phyloP scores from a whole-genome alignment of 495 filamentous ascomycete species.

The Trichoderma virens region DNA sequence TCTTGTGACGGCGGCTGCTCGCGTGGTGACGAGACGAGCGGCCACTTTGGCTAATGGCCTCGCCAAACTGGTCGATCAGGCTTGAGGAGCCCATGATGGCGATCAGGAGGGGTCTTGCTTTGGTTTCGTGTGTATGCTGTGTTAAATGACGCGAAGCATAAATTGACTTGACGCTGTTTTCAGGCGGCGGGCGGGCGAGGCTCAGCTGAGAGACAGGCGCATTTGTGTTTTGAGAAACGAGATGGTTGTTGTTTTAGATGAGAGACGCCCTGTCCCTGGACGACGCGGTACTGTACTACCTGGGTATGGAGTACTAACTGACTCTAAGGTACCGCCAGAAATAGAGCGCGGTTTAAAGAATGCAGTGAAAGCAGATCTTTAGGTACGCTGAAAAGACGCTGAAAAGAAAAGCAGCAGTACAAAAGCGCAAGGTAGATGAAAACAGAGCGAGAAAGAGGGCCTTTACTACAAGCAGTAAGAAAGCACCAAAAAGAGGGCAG shows the following conservation, averaged over 20 bases:
- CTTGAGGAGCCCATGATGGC: constrained; percentile 1
- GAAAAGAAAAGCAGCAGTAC: not conserved
- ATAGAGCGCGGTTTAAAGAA: too few relatives aligned
- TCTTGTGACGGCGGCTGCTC: constrained; percentile 3
- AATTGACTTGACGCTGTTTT: not conserved
- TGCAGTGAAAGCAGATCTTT: too few relatives aligned
- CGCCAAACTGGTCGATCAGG: not conserved
- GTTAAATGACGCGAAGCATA: not conserved
- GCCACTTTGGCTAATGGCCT: constrained; percentile 1
- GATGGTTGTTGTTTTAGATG: too few relatives aligned
- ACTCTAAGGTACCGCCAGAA: too few relatives aligned
- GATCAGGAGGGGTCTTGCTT: not conserved
- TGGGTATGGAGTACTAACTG: too few relatives aligned
- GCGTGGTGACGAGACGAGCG: constrained; percentile 4
- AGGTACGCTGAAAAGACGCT: too few relatives aligned
- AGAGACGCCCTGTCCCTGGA: too few relatives aligned
- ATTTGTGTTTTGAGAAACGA: not conserved
- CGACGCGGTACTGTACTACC: too few relatives aligned
- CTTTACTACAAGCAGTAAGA: not conserved
- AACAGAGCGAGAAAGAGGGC: not conserved
- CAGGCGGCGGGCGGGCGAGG: not conserved
- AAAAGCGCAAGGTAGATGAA: not conserved
- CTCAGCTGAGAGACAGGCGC: not conserved
- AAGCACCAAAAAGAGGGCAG: too few relatives aligned
- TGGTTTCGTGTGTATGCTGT: not conserved